Base-by-base conservation (phyloP, 2,329 filamentous ascomycete species). In the Harringtonia lauricola region DNA sequence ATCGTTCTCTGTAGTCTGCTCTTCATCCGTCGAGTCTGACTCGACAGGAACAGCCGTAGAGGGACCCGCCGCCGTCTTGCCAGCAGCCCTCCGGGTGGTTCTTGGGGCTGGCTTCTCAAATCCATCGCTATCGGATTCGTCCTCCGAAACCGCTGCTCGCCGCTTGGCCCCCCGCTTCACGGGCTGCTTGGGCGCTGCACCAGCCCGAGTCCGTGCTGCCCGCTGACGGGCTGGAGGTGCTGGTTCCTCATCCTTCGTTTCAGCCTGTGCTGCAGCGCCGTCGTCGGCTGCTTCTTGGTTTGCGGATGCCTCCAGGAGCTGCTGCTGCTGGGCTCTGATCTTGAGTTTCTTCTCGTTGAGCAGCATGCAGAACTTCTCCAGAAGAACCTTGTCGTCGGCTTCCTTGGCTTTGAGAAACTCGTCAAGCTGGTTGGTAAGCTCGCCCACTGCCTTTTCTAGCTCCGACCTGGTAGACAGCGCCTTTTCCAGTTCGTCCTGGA, bases 291-390 rank as follows among this genome's bases (percentile, higher is more conserved):
- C 28, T 2, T 18, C 26, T 2, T 30, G 30, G 10, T 17, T 26
- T 9, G 15, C 41, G 15, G 21, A 40, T 35, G 22, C 33, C 6
- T 18, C 18, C 18, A 24, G 7, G 17, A 87, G 61, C 18, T 83
- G 61, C 33, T 74, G 71, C 53, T 83, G 79, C 60, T 87, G 83
- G 53, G 87, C 75, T 36, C 84, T 66, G 40, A 89, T 88, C 61
- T 85, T 88, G 42, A 81, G 66, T 60, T 89, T 89, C 65, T 90
- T 90, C 58, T 83, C 76, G 52, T 89, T 89, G 2, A 89, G 64
- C 2, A 90, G 65, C 44, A 75, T 67, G 43, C 76, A 72, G 52
- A 86, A 86, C 57, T 86, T 86, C 47, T 75, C 72, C 2, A 89
- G 61, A 44, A 89, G 63, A 17, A 71, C 70, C 1, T 70, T 69